phyloP scores from a whole-genome alignment of 2,329 filamentous ascomycete species.

The Fusarium miscanthi region DNA sequence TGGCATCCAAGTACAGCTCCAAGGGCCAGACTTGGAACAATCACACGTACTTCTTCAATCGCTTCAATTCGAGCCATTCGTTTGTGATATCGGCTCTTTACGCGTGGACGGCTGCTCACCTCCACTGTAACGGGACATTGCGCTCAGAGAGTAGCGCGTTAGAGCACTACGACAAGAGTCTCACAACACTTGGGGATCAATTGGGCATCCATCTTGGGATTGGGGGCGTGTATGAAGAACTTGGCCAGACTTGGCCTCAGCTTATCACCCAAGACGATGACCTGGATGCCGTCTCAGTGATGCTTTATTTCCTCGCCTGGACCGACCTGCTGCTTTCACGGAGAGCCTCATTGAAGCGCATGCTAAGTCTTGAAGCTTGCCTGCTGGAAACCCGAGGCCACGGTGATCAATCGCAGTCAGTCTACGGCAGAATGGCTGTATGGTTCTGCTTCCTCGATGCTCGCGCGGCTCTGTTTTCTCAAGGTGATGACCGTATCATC shows the following conservation, averaged over 20 bases:
- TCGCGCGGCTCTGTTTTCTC: neutral
- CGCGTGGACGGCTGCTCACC: neutral
- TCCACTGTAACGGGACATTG: neutral
- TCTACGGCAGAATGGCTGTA: neutral
- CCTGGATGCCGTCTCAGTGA: neutral
- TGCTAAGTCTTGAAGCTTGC: fast-evolving
- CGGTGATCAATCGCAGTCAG: neutral
- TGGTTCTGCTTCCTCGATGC: neutral
- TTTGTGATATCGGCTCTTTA: neutral
- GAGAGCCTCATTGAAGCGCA: fast-evolving
- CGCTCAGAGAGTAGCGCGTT: fast-evolving
- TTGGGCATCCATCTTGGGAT: fast-evolving
- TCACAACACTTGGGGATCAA: neutral
- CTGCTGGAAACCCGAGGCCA: fast-evolving
- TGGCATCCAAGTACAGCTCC: neutral
- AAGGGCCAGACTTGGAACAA: neutral
- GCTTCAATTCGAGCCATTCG: fast-evolving
- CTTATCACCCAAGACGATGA: neutral
- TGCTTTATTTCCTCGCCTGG: neutral
- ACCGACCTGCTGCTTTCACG: neutral
- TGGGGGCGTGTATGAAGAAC: fast-evolving
- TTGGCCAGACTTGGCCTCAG: neutral
- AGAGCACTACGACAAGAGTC: neutral
- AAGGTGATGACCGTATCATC: neutral
- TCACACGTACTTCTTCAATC: neutral